phyloP scores from a whole-genome alignment of 495 filamentous ascomycete genomes.

The Trichoderma reesei region DNA sequence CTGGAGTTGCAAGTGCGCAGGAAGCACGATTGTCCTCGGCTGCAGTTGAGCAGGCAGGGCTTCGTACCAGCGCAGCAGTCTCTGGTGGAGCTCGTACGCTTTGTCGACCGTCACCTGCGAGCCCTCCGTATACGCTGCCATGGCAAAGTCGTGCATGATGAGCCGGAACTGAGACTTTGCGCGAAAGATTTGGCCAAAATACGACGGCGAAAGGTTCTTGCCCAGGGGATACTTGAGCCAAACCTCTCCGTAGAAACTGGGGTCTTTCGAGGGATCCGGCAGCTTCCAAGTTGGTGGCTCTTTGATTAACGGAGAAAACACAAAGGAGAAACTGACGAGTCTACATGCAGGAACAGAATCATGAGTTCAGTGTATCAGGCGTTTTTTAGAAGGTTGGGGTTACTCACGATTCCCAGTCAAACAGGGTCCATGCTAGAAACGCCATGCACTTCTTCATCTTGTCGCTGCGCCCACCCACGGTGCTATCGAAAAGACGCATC shows the following conservation, averaged over 20 bases:
- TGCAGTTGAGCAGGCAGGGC: not conserved
- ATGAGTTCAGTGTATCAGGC: too few relatives aligned
- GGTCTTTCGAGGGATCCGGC: not conserved
- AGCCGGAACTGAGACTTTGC: not conserved
- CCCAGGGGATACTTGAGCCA: not conserved
- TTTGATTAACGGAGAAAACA: not conserved
- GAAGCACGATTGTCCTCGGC: not conserved
- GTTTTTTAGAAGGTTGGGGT: too few relatives aligned
- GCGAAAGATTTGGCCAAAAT: not conserved
- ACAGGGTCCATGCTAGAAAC: conserved; percentile 20
- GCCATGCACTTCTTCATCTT: conserved; percentile 13
- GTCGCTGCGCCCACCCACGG: not conserved
- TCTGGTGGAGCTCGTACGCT: not conserved
- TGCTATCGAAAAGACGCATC: not conserved
- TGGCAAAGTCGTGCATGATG: not conserved
- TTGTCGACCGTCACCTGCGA: not conserved
- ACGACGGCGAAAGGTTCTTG: not conserved
- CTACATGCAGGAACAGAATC: not conserved
- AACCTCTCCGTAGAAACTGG: not conserved
- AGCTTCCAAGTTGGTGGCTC: not conserved
- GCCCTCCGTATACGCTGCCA: not conserved
- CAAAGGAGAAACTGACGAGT: not conserved
- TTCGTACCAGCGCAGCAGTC: not conserved
- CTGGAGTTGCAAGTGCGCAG: not conserved
- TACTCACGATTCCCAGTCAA: conserved; percentile 20